These are phyloP conservation scores for Colletotrichum eleusines DNA, from an alignment of 2,329 filamentous ascomycete species.

Conservation along the genomic window DNA sequence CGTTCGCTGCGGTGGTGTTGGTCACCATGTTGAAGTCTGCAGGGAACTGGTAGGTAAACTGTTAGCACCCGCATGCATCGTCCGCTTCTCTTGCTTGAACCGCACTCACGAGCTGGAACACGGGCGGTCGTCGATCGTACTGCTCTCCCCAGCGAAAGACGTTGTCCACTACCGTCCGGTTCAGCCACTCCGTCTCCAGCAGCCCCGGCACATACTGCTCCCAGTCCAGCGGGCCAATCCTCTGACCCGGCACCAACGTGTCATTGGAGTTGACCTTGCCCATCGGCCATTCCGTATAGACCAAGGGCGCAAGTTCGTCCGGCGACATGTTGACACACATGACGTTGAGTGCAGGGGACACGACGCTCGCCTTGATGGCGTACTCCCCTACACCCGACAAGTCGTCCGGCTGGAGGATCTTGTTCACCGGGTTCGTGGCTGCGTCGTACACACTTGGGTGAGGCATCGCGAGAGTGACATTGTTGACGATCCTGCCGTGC, in stretches of 20 bases:
- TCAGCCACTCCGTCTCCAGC: slow-evolving; percentile 57
- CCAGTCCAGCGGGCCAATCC: slow-evolving; percentile 53
- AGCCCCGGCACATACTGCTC: slow-evolving; percentile 52
- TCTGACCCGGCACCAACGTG: slow-evolving; percentile 53
- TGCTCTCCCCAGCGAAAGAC: slow-evolving; percentile 75
- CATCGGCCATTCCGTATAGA: slow-evolving; percentile 72
- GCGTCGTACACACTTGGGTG: slow-evolving; percentile 77
- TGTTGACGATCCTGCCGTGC: slow-evolving; percentile 74
- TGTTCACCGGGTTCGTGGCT: slow-evolving; percentile 70
- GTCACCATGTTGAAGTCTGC: slow-evolving; percentile 74
- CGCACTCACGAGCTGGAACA: slow-evolving; percentile 62
- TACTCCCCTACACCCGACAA: slow-evolving; percentile 77
- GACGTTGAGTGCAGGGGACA: slow-evolving; percentile 78
- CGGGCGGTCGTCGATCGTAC: slow-evolving; percentile 63
- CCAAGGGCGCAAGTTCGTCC: slow-evolving; percentile 71
- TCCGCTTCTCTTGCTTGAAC: slow-evolving; percentile 29
- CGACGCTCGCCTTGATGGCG: slow-evolving; percentile 74
- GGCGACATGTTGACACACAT: slow-evolving; percentile 75
- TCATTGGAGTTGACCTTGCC: slow-evolving; percentile 48
- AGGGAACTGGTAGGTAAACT: slow-evolving; percentile 59
- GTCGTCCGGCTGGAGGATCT: slow-evolving; percentile 76
- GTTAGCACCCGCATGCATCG: neutral
- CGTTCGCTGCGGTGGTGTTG: slow-evolving; percentile 61
- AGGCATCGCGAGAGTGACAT: slow-evolving; percentile 82
- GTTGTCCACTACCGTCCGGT: slow-evolving; percentile 73